These are phyloP conservation scores for Nigrospora oryzae DNA, from an alignment of 2,329 filamentous ascomycete genomes.

Conservation along the genomic window DNA sequence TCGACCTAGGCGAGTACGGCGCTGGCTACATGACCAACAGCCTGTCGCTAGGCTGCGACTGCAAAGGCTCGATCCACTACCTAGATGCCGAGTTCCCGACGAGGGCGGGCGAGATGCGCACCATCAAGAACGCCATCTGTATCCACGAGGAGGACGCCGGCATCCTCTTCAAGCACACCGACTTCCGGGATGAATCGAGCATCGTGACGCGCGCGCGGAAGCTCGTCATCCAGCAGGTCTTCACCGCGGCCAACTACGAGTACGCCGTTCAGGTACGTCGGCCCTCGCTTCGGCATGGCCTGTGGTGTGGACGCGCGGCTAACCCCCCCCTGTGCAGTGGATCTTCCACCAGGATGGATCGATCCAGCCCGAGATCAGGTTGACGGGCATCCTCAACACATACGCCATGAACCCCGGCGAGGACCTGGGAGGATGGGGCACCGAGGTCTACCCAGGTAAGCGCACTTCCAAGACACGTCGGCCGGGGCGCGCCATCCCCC, in stretches of 20 bases:
- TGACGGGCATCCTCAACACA: constrained; percentile 89
- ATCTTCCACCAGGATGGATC: constrained; percentile 89
- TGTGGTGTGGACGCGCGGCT: no score
- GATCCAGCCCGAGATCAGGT: constrained; percentile 82
- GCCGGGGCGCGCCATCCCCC: neutral
- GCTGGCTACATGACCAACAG: constrained; percentile 80
- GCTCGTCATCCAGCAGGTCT: constrained; percentile 82
- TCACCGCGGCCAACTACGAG: constrained; percentile 94
- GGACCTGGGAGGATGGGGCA: constrained; percentile 80
- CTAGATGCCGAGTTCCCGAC: constrained; percentile 83
- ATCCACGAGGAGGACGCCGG: constrained; percentile 91
- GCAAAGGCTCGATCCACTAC: constrained; percentile 87
- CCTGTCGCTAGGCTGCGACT: constrained; percentile 69
- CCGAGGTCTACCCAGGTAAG: constrained; percentile 70
- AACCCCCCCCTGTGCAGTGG: constrained; percentile 53
- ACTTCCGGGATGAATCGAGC: constrained; percentile 83
- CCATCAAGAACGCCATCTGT: constrained; percentile 90
- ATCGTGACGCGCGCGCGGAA: constrained; percentile 83
- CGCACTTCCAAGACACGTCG: neutral
- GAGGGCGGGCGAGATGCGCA: constrained; percentile 62
- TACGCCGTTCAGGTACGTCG: constrained; percentile 47
- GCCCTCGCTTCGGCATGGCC: no score
- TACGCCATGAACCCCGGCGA: constrained; percentile 75
- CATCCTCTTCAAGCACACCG: constrained; percentile 89
- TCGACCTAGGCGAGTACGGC: constrained; percentile 74